Base-by-base conservation (phyloP, 148 eudicot species). In the Oxyria digyna region DNA sequence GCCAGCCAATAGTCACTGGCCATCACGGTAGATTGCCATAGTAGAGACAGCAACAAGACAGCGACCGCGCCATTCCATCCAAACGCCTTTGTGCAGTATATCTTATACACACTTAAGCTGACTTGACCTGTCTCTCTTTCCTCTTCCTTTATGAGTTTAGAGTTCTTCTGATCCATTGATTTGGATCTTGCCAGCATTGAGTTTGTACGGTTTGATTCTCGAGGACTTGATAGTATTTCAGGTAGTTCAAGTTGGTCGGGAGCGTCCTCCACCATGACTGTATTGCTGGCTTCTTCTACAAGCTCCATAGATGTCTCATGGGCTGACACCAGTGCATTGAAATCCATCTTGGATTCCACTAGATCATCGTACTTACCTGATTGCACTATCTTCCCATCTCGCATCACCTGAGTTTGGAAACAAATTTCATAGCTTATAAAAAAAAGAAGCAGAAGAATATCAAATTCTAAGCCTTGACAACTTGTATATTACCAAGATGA, bases 251-350 rank as follows among this genome's bases (percentile, higher is more conserved):
- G 52, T 17, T 55, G 69, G 52, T 27, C 74, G 1, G 85, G 83
- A 40, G 86, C 77, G 63, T 41, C 78, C 42, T 72, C 71, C 0
- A 35, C n/a, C 1, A 8, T 2, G 20, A 81, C 71, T 18, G 52
- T 50, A 13, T 48, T 41, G 55, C 70, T 73, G 45, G 80, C 86
- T 24, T 71, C 81, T 70, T 94, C 97, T n/a, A 94, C 92, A 32
- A 90, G 92, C 40, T 88, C 91, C 97, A 94, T 90, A 26, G 97
- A 94, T 57, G 91, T 79, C 41, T 88, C 96, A 48, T 94, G 97
- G 62, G 98, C 98, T 32, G 83, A 54, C 57, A 90, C 97, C 12
- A 94, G 82, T 17, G 87, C 87, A 72, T 79, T 77, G 69, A 94
- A 94, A 68, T 94, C 92, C 21, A 79, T 11, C 23, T 91, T 96